Base-by-base conservation (phyloP, 257 asterid species). In the Penstemon eatonii region DNA sequence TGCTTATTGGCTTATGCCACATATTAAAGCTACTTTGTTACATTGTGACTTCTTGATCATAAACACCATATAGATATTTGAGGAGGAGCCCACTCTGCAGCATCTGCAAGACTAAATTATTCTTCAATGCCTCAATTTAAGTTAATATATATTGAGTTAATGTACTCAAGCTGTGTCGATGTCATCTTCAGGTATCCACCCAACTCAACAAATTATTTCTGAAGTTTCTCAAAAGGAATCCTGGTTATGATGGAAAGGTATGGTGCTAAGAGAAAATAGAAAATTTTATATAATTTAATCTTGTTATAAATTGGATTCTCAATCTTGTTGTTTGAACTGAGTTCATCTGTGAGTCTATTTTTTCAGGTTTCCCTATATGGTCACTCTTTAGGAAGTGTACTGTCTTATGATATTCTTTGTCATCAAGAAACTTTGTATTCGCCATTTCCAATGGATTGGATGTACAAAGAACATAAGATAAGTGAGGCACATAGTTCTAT, bases 221-320 rank as follows among this genome's bases (percentile, higher is more conserved):
- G 81, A 93, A 93, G 85, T 93, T 93, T 73, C 86, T 90, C 36
- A 85, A 86, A 85, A 84, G 99, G 85, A 93, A 93, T 80, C 99
- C 99, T 60, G 96, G 95, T 66, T 93, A 93, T 76, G 90, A 89
- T 68, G 97, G 99, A 70, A 93, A 93, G 96, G 99, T 93, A 82
- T 44, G 63, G 49, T 45, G 73, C 56, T 53, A 63, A 71, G 70
- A 54, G 71, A 71, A 68, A 62, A 45, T 63, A 49, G 38, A 53
- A 65, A 71, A 25, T 61, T 59, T 63, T 60, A 13, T 38, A 8
- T 56, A 13, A 51, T 56, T 54, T 60, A 43, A 63, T 39, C 25
- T 43, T 4, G 25, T 33, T 3, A 19, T 59, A 46, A 47, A 13
- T 65, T 47, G 56, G 54, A 56, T 53, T 7, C 40, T 58, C 43